phyloP scores from a whole-genome alignment of 202 grass and related monocot genomes.

The Zizania palustris region DNA sequence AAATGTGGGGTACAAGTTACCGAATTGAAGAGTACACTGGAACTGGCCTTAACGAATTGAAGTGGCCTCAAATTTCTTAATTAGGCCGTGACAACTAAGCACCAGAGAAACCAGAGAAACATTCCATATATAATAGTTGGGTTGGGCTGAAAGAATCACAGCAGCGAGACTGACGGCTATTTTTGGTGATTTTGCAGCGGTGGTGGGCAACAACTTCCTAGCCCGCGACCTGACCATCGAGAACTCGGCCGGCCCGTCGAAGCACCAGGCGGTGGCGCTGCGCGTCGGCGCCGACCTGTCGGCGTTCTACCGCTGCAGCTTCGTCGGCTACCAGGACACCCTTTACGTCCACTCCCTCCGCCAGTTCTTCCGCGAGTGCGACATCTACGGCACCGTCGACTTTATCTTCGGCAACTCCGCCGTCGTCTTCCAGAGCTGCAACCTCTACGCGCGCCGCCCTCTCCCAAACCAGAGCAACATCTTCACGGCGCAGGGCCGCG shows the following conservation, averaged over 20 bases:
- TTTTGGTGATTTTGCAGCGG: conserved; percentile 46
- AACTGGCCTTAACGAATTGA: too few species aligned
- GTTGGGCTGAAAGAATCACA: too few species aligned
- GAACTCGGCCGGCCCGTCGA: conserved; percentile 69
- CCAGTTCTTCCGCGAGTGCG: conserved; percentile 80
- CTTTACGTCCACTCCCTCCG: conserved; percentile 88
- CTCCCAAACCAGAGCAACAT: conserved; percentile 65
- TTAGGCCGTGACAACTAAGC: background rate
- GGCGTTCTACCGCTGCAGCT: conserved; percentile 75
- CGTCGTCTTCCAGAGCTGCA: conserved; percentile 69
- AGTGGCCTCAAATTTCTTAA: background rate
- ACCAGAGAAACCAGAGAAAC: too few species aligned
- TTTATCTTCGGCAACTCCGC: conserved; percentile 80
- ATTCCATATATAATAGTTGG: too few species aligned
- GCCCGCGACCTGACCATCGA: conserved; percentile 76
- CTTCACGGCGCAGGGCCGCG: conserved; percentile 73
- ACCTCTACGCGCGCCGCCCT: conserved; percentile 64
- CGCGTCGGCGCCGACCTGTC: conserved; percentile 71
- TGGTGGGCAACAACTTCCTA: conserved; percentile 70
- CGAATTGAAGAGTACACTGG: too few species aligned
- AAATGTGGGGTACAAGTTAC: too few species aligned
- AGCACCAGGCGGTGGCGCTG: conserved; percentile 88
- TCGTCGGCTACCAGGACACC: conserved; percentile 91
- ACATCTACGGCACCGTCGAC: conserved; percentile 83
- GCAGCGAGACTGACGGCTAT: background rate